These are phyloP conservation scores for Pseudocercospora fuligena DNA, from an alignment of 2,329 filamentous ascomycete species.

Conservation along the genomic window DNA sequence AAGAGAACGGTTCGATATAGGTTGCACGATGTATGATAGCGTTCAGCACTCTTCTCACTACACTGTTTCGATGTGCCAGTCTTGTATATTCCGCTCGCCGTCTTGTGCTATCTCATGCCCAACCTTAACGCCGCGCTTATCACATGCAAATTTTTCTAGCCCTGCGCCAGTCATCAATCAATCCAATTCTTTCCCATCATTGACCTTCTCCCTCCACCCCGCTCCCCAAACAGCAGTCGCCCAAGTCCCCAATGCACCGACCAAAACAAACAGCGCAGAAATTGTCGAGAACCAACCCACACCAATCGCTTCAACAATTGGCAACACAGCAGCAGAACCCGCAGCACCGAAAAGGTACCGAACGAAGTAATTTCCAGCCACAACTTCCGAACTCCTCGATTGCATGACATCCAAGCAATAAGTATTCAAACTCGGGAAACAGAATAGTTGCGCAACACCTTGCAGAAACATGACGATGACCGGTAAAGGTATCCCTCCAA, in stretches of 20 bases:
- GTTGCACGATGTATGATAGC: neutral
- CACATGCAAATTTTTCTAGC: neutral
- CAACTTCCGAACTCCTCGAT: conserved; percentile 69
- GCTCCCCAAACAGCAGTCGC: conserved; percentile 43
- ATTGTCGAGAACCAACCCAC: conserved; percentile 83
- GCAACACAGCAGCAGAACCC: conserved; percentile 73
- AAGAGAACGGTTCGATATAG: neutral
- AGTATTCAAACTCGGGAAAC: conserved; percentile 75
- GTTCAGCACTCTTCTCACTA: neutral
- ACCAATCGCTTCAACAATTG: conserved; percentile 73
- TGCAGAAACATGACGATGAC: conserved; percentile 76
- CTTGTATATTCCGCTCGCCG: neutral
- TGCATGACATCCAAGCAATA: conserved; percentile 86
- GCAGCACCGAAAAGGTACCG: conserved; percentile 75
- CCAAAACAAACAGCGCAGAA: conserved; percentile 61
- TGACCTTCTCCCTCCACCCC: conserved; percentile 33
- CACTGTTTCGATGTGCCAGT: neutral
- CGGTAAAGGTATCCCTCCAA: conserved; percentile 64
- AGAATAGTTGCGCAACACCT: conserved; percentile 74
- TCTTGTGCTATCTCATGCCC: conserved; percentile 4
- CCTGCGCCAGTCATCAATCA: conserved; percentile 6
- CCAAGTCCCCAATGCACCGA: conserved; percentile 50
- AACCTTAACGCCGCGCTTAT: conserved; percentile 12
- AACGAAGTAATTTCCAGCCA: conserved; percentile 77
- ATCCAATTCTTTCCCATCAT: conserved; percentile 26